These are phyloP conservation scores for Silybum marianum DNA, from an alignment of 129 eudicot species.

Conservation along the genomic window DNA sequence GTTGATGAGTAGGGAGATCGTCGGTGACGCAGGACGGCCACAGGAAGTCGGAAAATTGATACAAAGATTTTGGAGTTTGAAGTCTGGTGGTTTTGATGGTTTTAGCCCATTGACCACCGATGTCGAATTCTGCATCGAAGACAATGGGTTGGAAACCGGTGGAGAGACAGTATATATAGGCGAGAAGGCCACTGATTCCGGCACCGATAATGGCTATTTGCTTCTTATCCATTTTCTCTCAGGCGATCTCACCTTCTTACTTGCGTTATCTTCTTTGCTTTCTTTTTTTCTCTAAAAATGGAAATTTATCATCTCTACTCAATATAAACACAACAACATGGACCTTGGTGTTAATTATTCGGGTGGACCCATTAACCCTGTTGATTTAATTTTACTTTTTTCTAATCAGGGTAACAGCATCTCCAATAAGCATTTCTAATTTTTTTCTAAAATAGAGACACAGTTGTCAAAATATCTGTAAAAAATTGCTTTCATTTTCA, in stretches of 20 bases:
- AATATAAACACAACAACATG: too few relatives aligned
- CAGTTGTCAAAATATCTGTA: too few relatives aligned
- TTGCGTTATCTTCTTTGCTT: too few relatives aligned
- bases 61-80: slow-evolving; percentile 44
- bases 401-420: too few relatives aligned
- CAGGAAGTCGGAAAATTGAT: slow-evolving; percentile 66
- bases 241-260: too few relatives aligned
- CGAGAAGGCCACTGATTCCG: slow-evolving; percentile 67
- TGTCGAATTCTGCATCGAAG: slow-evolving; percentile 44
- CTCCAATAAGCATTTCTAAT: too few relatives aligned
- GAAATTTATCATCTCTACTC: background rate
- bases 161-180: slow-evolving; percentile 57
- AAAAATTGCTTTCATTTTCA: too few relatives aligned
- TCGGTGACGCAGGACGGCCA: slow-evolving; percentile 60
- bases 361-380: background rate
- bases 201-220: slow-evolving; percentile 64
- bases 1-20: slow-evolving; percentile 41
- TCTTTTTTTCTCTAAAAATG: background rate
- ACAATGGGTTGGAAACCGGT: slow-evolving; percentile 61
- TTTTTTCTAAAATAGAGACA: too few relatives aligned
- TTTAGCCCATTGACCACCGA: slow-evolving; percentile 70
- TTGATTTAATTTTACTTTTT: background rate
- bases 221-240: slow-evolving; percentile 42
- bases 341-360: background rate
- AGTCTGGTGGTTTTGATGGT: slow-evolving; percentile 59